Conservation (phyloP, 352 stramenopile genomes). For the Pythium brassicae region DNA sequence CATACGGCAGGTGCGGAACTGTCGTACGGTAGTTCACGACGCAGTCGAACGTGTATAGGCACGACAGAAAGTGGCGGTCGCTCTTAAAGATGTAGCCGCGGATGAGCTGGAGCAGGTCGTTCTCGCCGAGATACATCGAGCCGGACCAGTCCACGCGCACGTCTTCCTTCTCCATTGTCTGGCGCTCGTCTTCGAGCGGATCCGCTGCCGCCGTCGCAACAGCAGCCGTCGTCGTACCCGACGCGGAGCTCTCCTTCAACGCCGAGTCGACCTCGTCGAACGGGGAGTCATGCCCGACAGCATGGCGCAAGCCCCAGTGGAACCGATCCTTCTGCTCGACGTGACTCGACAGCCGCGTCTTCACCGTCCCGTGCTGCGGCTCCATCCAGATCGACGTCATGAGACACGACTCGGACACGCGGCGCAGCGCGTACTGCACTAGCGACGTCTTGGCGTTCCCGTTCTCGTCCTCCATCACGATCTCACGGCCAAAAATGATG, state of each 20-base stretch:
- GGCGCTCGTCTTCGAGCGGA: constrained; percentile 28
- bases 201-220: no score
- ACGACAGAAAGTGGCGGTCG: constrained; percentile 78
- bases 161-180: constrained; percentile 49
- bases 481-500: constrained; percentile 78
- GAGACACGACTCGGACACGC: constrained; percentile 70
- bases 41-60: constrained; percentile 76
- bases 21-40: constrained; percentile 58
- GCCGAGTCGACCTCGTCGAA: constrained; percentile 32
- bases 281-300: constrained; percentile 59
- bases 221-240: constrained; percentile 6
- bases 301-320: constrained; percentile 63
- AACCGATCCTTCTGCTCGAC: constrained; percentile 50
- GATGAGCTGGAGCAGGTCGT: constrained; percentile 68
- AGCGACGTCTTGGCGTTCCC: constrained; percentile 67
- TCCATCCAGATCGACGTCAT: constrained; percentile 90
- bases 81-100: constrained; percentile 70
- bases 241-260: neutral
- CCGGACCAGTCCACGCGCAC: constrained; percentile 25
- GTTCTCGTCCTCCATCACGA: constrained; percentile 81
- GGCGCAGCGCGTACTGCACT: constrained; percentile 75
- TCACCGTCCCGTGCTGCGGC: constrained; percentile 71
- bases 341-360: constrained; percentile 40
- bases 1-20: constrained; percentile 30
- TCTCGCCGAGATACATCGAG: constrained; percentile 62